phyloP scores from a whole-genome alignment of 805 yeast genomes.

The Dipodascus albidus region DNA sequence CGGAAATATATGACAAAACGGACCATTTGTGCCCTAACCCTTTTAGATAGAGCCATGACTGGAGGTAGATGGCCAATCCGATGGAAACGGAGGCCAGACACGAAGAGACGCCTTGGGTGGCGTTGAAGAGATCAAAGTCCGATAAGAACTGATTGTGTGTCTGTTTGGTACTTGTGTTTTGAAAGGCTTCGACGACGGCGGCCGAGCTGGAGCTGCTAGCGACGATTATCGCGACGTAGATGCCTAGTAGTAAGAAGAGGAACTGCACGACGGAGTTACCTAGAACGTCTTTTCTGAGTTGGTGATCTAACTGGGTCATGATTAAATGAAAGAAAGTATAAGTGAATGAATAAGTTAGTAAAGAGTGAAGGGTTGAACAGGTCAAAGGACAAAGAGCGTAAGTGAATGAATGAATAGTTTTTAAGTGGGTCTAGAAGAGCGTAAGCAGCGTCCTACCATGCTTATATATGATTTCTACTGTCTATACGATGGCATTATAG shows the following conservation, averaged over 20 bases:
- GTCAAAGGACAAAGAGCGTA: too few species aligned
- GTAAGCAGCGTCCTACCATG: too few species aligned
- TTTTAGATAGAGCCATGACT: not conserved
- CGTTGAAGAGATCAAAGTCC: not conserved
- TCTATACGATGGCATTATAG: too few species aligned
- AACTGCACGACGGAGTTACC: not conserved
- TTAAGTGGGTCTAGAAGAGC: too few species aligned
- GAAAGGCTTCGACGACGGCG: not conserved
- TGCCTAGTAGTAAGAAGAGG: not conserved
- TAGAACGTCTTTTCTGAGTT: too few species aligned
- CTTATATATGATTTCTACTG: too few species aligned
- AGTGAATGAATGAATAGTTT: too few species aligned
- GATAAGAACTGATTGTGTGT: not conserved
- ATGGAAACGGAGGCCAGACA: not conserved
- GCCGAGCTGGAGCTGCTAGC: not conserved
- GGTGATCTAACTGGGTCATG: not conserved
- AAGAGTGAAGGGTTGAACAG: too few species aligned
- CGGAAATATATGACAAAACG: not conserved
- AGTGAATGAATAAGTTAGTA: too few species aligned
- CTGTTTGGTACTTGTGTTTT: not conserved
- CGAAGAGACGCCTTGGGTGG: not conserved
- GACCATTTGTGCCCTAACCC: not conserved
- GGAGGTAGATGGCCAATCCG: not conserved
- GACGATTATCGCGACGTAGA: not conserved
- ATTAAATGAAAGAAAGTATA: too few species aligned